phyloP scores from a whole-genome alignment of 2,329 filamentous ascomycete species.

The Emmonsiellopsis sp. region DNA sequence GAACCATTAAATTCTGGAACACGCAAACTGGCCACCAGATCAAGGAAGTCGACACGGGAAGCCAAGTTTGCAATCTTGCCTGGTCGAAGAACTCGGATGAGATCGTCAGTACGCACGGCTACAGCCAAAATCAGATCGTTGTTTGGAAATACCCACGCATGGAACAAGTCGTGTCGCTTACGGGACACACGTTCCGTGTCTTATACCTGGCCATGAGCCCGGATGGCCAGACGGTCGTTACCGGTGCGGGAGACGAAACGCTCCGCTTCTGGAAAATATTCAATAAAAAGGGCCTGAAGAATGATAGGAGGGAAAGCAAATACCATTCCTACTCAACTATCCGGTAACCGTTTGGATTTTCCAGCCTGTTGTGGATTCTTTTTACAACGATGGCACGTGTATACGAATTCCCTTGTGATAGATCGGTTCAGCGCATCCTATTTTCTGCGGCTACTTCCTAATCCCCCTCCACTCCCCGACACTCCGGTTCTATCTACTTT shows the following conservation, averaged over 20 bases:
- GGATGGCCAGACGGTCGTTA: slow-evolving; percentile 86
- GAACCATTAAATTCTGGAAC: slow-evolving; percentile 97
- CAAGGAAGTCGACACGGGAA: slow-evolving; percentile 90
- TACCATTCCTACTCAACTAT: slow-evolving; percentile 79
- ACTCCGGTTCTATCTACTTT: neutral
- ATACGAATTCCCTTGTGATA: neutral
- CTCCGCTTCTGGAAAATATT: slow-evolving; percentile 96
- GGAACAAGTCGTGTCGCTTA: slow-evolving; percentile 91
- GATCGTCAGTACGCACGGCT: slow-evolving; percentile 93
- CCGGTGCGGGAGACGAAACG: slow-evolving; percentile 92
- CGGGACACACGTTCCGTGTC: slow-evolving; percentile 92
- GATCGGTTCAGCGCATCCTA: neutral
- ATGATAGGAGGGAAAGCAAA: slow-evolving; percentile 54
- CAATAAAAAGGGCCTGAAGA: slow-evolving; percentile 64
- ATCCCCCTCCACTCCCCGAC: too few species aligned
- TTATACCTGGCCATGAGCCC: slow-evolving; percentile 96
- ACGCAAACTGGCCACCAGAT: slow-evolving; percentile 71
- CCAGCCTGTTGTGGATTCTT: neutral
- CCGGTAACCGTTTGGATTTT: slow-evolving; percentile 34
- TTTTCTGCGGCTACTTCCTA: too few species aligned
- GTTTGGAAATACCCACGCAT: slow-evolving; percentile 99
- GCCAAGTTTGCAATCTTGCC: slow-evolving; percentile 95
- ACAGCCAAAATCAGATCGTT: slow-evolving; percentile 96
- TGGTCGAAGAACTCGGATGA: slow-evolving; percentile 98
- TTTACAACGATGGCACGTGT: neutral